A percentile compares a stretch with the other conserved stretches of the same genome.
phyloP scores from a whole-genome alignment of 2,329 filamentous ascomycete genomes.

The Alternaria sp. region DNA sequence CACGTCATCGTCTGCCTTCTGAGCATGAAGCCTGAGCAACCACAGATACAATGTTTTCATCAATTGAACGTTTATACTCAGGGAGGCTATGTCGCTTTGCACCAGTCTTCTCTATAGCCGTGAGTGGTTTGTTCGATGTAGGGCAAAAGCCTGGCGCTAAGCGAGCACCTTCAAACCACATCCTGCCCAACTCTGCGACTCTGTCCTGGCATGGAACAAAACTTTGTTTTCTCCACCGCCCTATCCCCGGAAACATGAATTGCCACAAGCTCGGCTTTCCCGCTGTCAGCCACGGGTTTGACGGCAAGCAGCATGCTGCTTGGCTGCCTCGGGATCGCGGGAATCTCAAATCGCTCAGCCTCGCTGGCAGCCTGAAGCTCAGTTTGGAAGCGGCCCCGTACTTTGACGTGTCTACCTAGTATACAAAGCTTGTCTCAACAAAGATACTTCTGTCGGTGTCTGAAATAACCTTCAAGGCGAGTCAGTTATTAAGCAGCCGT shows the following conservation, averaged over 20 bases:
- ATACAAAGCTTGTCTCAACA: background rate
- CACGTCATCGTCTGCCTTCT: background rate
- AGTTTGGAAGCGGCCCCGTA: background rate
- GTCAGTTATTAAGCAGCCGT: background rate
- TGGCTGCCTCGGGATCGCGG: background rate
- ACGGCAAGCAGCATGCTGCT: background rate
- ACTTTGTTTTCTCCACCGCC: background rate
- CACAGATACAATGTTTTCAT: background rate
- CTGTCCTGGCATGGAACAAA: background rate
- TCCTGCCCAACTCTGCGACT: background rate
- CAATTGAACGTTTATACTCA: background rate
- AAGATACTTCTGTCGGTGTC: background rate
- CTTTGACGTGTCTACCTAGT: background rate
- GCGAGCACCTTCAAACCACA: background rate
- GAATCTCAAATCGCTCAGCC: background rate
- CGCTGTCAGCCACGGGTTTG: background rate
- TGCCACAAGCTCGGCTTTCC: background rate
- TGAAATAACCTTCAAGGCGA: background rate
- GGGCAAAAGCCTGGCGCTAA: background rate
- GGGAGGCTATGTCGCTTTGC: background rate
- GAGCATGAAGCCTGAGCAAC: background rate
- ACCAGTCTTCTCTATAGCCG: background rate
- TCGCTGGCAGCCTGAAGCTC: background rate
- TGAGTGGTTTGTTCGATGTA: background rate
- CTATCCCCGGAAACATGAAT: background rate